Base-by-base conservation (phyloP, 441 rosid genomes). In the Arabidopsis hybrid region DNA sequence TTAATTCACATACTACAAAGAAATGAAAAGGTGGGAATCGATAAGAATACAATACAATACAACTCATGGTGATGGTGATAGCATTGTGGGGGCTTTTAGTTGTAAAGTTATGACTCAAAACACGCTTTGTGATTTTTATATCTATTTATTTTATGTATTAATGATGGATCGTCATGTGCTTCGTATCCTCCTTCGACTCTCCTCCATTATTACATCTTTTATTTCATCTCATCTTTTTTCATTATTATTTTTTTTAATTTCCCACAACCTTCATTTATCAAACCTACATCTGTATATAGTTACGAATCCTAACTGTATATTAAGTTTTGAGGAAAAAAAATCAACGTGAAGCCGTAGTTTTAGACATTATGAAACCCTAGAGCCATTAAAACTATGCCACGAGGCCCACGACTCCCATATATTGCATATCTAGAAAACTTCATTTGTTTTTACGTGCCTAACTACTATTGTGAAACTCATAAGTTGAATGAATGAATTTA, bases 41-140 rank as follows among this genome's bases (percentile, higher is more conserved):
- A 72, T 71, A 77, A 66, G 69, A 72, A 72, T 72, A 72, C 69
- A 72, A 66, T 66, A 72, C 34, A 26, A 72, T 60, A 77, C 80
- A 77, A 77, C 77, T 77, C 77, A 77, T 72, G 80, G 73, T 77
- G 80, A 77, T 77, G 80, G 80, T 72, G 80, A 77, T 77, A 21
- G 73, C 70, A 32, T 66, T 72, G 80, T 77, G 73, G 80, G 71
- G 51, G 43, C 4, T 45, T 72, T 77, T 77, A 67, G 80, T 77
- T 77, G 73, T 77, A 77, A 77, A 77, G 80, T 77, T 72, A 77
- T 77, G 65, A 77, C 77, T 72, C 77, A 72, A 77, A 77, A 77
- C 80, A 77, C 80, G 80, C 77, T 77, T 77, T 77, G 80, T 38
- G 53, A 35, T 69, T 52, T 74, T 39, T 65, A 13, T 69, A 45